Evolutionary conservation across 768 basidiomycete genomes (phyloP).

Genomic region (Pholiota molesta): DNA sequence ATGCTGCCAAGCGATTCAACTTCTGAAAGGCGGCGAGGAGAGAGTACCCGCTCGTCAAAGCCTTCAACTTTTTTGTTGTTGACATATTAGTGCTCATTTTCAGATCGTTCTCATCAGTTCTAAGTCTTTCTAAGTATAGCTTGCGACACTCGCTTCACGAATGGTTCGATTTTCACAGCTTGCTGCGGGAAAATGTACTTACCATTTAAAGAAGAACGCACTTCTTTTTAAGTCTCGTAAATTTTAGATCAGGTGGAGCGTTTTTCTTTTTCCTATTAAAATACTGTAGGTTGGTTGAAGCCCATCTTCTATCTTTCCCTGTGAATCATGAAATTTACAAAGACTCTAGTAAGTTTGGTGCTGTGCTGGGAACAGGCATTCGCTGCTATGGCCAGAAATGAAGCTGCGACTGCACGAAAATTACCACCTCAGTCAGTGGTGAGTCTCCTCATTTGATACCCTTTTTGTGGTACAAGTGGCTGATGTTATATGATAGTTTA

Average conservation of each 20-base stretch:
- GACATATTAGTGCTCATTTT: neutral
- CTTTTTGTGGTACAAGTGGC: neutral
- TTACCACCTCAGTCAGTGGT: slow-evolving; percentile 36
- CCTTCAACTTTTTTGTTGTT: neutral
- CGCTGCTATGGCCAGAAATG: neutral
- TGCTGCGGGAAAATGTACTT: neutral
- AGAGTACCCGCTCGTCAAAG: neutral
- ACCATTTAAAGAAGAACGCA: neutral
- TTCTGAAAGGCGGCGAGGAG: too few relatives aligned
- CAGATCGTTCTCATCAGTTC: neutral
- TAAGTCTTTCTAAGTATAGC: neutral
- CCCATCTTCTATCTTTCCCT: neutral
- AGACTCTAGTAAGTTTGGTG: neutral
- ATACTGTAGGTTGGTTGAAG: neutral
- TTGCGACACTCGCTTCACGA: neutral
- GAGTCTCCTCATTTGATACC: slow-evolving; percentile 10
- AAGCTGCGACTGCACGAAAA: slow-evolving; percentile 11
- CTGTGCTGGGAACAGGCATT: neutral
- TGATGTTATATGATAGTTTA: slow-evolving; percentile 36
- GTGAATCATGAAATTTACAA: neutral
- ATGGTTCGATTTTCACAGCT: neutral
- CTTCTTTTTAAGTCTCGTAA: neutral
- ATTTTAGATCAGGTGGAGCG: neutral
- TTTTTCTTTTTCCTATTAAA: neutral
- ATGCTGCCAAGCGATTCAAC: too few relatives aligned